Percentiles rank a stretch among this genome's conserved stretches.
Conservation (phyloP, 2,329 filamentous ascomycete genomes). For the Geoglossum cookeanum region DNA sequence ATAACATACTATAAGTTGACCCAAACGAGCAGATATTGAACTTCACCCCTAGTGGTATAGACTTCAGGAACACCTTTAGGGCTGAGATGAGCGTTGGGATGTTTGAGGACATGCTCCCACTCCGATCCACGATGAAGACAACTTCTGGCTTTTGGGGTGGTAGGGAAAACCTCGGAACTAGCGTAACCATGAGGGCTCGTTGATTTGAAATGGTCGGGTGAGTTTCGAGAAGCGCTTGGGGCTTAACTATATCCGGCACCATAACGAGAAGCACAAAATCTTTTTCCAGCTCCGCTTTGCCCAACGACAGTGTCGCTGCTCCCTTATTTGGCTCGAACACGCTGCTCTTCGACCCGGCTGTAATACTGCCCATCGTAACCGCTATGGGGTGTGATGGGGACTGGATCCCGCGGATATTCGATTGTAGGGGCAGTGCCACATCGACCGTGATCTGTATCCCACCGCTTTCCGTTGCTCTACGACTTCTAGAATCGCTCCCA, state of each 20-base stretch:
- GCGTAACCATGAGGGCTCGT: conserved; percentile 47
- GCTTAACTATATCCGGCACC: conserved; percentile 39
- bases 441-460: conserved; percentile 39
- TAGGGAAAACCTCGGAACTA: conserved; percentile 51
- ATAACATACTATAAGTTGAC: conserved; percentile 25
- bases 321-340: conserved; percentile 37
- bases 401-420: conserved; percentile 39
- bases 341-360: conserved; percentile 21
- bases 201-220: conserved; percentile 43
- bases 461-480: conserved; percentile 6
- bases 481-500: conserved; percentile 6
- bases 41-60: conserved; percentile 33
- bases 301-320: conserved; percentile 39
- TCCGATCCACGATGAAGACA: conserved; percentile 54
- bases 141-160: conserved; percentile 39
- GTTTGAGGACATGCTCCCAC: conserved; percentile 36
- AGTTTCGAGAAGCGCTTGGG: conserved; percentile 44
- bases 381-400: conserved; percentile 50
- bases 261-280: conserved; percentile 51
- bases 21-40: conserved; percentile 44
- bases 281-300: conserved; percentile 32
- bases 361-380: conserved; percentile 42
- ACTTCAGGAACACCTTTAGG: conserved; percentile 37
- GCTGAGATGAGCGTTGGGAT: conserved; percentile 30
- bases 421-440: conserved; percentile 35